A percentile compares a stretch with the other conserved stretches of the same genome.
Conservation (phyloP, 2,329 filamentous ascomycete genomes). For the Fusarium sp. region DNA sequence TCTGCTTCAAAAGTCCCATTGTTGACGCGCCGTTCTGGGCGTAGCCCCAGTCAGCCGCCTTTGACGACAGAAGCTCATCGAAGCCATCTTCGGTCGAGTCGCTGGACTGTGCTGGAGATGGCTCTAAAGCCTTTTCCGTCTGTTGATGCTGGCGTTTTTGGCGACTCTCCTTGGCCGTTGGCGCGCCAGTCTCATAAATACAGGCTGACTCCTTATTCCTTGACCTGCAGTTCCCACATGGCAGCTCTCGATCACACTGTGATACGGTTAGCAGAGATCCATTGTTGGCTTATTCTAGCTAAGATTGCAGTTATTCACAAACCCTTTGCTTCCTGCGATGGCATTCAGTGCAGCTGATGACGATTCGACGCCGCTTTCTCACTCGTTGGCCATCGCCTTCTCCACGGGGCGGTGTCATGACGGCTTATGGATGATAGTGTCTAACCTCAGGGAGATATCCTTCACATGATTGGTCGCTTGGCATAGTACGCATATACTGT, state of each 20-base stretch:
- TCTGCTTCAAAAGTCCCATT: slow-evolving; percentile 66
- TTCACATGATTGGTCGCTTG: background rate
- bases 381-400: slow-evolving; percentile 12
- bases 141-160: slow-evolving; percentile 5
- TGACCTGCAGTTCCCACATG: slow-evolving; percentile 70
- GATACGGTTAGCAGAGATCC: slow-evolving; percentile 8
- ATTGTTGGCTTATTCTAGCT: no score
- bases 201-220: slow-evolving; percentile 68
- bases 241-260: slow-evolving; percentile 69
- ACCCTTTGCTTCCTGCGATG: slow-evolving; percentile 74
- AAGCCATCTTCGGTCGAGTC: slow-evolving; percentile 2
- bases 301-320: background rate
- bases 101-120: background rate
- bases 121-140: background rate
- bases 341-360: slow-evolving; percentile 74
- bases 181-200: slow-evolving; percentile 66
- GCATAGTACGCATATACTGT: background rate
- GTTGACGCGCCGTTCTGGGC: slow-evolving; percentile 64
- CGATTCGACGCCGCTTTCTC: slow-evolving; percentile 69
- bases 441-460: background rate
- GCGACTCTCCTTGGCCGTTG: slow-evolving; percentile 50
- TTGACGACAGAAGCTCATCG: slow-evolving; percentile 53
- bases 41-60: slow-evolving; percentile 66
- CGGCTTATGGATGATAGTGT: background rate
- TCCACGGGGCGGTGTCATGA: slow-evolving; percentile 17